Conservation (phyloP, 2,329 filamentous ascomycete genomes). For the Lecanoromycetidae sp. region DNA sequence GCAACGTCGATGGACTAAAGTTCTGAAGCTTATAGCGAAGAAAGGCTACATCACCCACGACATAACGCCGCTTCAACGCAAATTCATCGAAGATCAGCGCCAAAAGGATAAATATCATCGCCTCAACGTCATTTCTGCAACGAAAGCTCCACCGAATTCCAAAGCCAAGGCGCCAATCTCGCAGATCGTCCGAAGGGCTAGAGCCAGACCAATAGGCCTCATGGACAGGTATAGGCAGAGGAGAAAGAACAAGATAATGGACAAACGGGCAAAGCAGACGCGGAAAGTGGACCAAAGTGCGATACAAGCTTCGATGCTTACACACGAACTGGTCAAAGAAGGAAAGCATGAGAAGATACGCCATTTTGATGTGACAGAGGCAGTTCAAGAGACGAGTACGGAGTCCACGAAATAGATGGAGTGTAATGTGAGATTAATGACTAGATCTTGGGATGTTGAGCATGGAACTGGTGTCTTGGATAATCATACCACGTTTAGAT, state of each 20-base stretch:
- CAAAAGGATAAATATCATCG: not conserved
- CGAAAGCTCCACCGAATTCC: no score
- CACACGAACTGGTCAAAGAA: not conserved
- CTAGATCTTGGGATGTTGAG: no score
- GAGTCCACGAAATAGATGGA: not conserved
- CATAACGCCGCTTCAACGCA: not conserved
- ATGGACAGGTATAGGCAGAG: not conserved
- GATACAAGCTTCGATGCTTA: no score
- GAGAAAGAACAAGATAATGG: not conserved
- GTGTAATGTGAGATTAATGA: not conserved
- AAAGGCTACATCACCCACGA: not conserved
- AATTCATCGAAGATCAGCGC: not conserved
- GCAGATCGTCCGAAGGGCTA: not conserved
- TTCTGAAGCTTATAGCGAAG: not conserved
- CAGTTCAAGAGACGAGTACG: not conserved
- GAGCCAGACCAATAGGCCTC: not conserved
- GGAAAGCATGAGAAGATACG: not conserved
- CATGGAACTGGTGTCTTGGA: no score
- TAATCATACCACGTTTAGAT: no score
- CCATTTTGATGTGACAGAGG: not conserved
- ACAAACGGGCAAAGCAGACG: slow-evolving; percentile 1
- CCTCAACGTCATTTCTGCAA: not conserved
- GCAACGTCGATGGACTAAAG: not conserved
- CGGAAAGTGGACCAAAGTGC: no score
- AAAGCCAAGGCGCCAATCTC: not conserved